Evolutionary conservation across 352 stramenopile species (phyloP), one percentile per base, ranked within the genome.

Genomic region (Hyphochytrium catenoides): DNA sequence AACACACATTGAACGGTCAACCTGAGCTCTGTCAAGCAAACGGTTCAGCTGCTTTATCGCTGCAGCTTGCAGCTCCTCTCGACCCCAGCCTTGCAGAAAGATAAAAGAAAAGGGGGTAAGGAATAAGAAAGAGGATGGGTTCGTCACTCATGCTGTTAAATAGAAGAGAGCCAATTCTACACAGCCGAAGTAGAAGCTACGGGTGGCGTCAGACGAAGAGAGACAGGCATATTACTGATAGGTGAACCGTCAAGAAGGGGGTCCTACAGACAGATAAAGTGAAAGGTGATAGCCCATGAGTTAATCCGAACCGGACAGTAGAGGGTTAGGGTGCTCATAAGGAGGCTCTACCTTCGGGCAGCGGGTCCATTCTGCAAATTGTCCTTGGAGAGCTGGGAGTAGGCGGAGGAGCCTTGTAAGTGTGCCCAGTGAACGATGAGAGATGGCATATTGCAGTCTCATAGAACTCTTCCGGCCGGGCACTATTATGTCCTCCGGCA

Each of bases 11-110:
- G 68, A 50, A 36, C 76, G 61, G 18, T 60, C 65, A 28, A 75
- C 75, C 5, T 66, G 65, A 0, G 60, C 65, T 14, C 63, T 57
- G 15, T 62, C 57, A 16, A 78, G 65, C 15, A 57, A 65, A 30
- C 61, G 47, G 38, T 79, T 83, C n/a, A 83, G 52, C 31, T 79
- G 57, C 37, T 72, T 76, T 17, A 79, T 48, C 9, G 54, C 53
- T 62, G 78, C 78, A 36, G 59, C 56, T 31, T 68, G 58, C 17
- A 83, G 54, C 0, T 48, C 41, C 36, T 79, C 68, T n/a, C n/a
- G n/a, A n/a, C n/a, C n/a, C n/a, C n/a, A n/a, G n/a, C n/a, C n/a
- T n/a, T n/a, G n/a, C n/a, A n/a, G n/a, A n/a, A n/a, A n/a, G n/a
- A 33, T 73, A 49, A 2, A 60, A 71, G 6, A 62, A 38, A 25